A percentile compares a stretch with the other conserved stretches of the same genome.
Conservation (phyloP, 2,329 filamentous ascomycete genomes). For the Nannizziopsis barbatae region DNA sequence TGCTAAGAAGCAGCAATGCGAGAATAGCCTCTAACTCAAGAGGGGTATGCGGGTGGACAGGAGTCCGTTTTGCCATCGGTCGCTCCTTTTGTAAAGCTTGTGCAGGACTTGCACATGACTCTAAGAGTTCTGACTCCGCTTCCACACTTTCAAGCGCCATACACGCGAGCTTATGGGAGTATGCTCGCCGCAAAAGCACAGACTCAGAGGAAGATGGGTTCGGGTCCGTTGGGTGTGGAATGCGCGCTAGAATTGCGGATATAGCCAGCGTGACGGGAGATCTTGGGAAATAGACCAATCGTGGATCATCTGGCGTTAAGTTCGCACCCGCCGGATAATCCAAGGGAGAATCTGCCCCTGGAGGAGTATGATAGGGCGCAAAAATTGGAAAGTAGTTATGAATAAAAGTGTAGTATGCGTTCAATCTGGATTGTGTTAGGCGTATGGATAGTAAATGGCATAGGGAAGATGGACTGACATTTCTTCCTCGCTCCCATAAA, state of each 20-base stretch:
- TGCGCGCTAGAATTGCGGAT: conserved; percentile 33
- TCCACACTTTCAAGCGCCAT: conserved; percentile 32
- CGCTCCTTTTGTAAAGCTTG: conserved; percentile 29
- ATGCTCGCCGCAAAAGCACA: conserved; percentile 28
- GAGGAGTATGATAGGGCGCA: conserved; percentile 27
- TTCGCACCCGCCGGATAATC: conserved; percentile 22
- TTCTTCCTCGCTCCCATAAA: conserved; percentile 32
- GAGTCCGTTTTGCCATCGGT: conserved; percentile 25
- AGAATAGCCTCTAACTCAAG: conserved; percentile 34
- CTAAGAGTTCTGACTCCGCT: conserved; percentile 33
- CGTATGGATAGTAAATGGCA: neutral
- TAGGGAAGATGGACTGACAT: conserved; percentile 25
- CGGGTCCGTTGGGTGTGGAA: conserved; percentile 33
- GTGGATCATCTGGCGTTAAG: conserved; percentile 24
- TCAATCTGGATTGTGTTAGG: conserved; percentile 28
- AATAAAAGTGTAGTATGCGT: conserved; percentile 38
- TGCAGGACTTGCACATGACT: conserved; percentile 32
- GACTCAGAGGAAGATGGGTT: conserved; percentile 28
- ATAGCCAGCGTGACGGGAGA: conserved; percentile 37
- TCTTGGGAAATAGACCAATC: conserved; percentile 27
- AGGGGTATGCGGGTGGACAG: conserved; percentile 31
- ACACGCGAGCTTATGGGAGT: conserved; percentile 33
- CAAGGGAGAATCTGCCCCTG: conserved; percentile 26
- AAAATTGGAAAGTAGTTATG: conserved; percentile 38
- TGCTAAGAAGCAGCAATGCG: conserved; percentile 33